Base-by-base conservation (phyloP, 2,329 filamentous ascomycete genomes). In the Venturia pyrina region DNA sequence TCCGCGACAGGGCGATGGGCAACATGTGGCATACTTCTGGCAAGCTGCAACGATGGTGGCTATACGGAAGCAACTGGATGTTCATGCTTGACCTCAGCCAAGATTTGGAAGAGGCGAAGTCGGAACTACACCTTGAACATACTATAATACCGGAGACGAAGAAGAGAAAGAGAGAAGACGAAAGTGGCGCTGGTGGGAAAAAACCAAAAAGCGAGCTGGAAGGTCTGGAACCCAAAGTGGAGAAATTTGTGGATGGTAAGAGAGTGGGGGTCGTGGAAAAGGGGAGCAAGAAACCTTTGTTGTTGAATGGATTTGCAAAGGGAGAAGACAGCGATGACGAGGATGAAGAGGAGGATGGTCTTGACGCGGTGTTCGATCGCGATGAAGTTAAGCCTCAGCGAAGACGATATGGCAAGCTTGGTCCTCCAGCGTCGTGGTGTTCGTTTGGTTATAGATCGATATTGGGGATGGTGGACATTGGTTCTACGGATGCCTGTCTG, bases 391-490 rank as follows among this genome's bases (percentile, higher is more conserved):
- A 43, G 37, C 60, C 37, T 28, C 60, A 44, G 24, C 37, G 43
- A 53, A 19, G 46, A 41, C 44, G 63, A 24, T 37, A 59, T 19
- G 48, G 32, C 44, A 59, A 59, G 24, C 32, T 19, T 70, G 74
- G 59, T 71, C 74, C 63, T 71, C 64, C 34, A 32, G 32, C 70
- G 7, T 84, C 80, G 78, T 98, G 92, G 91, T 86, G 88, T 74
- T 96, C 93, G 5, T 92, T 89, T 81, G 96, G 96, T 77, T 99
- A 98, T 77, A 85, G 93, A 67, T 90, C 93, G n/a, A 92, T 99
- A 70, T 81, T 99, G 68, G 95, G 93, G 5, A 82, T 89, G 57
- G 81, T 86, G 24, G 82, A 84, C 21, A 76, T 89, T 41, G 80
- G 68, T 70, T 65, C 70, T 50, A 72, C 71, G 37, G 72, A 69